Evolutionary conservation across 805 yeast species (phyloP), one percentile per base, ranked within the genome.

Genomic region (Teunomyces kruisii): DNA sequence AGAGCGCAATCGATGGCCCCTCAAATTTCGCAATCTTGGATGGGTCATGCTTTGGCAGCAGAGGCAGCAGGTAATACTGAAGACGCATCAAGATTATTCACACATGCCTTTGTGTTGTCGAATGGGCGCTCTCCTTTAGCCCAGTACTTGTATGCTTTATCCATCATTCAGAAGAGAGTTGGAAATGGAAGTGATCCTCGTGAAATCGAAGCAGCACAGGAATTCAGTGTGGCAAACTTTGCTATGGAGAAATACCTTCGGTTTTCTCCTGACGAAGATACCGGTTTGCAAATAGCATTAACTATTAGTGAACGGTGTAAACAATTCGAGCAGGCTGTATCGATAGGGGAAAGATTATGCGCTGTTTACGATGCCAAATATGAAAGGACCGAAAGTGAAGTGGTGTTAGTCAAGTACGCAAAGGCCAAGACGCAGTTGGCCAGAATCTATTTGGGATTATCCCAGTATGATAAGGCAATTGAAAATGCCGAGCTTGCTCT

Each of bases 1-100:
- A 78, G 88, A 50, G 85, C 94, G 0, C 92, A 87, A 54, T 81
- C 96, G 15, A 69, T 88, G 9, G 84, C 91, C 2, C 97, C 99
- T 2, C 86, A 83, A 43, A 76, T 75, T 42, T 72, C 87, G 0
- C 72, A 71, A 5, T 79, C 97, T 0, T 94, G 98, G 98, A 61
- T 87, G 27, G 97, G 96, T 1, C 82, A 84, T 56, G 97, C 97
- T 0, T 58, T 92, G 29, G 62, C 82, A 1, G 72, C 79, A 0
- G 76, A 78, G 44, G 78, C 73, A 0, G 53, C 58, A 9, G 88
- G 86, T 2, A 75, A 83, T 39, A 32, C 33, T 0, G 63, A 60
- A 1, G 72, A 68, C n/a, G 83, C 96, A 0, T 59, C 74, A 4
- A 70, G 75, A 10, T 61, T 87, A 40, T 83, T 83, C 55, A 84